Evolutionary conservation across 768 basidiomycete genomes (phyloP).

Genomic region (Pisolithus sp.): DNA sequence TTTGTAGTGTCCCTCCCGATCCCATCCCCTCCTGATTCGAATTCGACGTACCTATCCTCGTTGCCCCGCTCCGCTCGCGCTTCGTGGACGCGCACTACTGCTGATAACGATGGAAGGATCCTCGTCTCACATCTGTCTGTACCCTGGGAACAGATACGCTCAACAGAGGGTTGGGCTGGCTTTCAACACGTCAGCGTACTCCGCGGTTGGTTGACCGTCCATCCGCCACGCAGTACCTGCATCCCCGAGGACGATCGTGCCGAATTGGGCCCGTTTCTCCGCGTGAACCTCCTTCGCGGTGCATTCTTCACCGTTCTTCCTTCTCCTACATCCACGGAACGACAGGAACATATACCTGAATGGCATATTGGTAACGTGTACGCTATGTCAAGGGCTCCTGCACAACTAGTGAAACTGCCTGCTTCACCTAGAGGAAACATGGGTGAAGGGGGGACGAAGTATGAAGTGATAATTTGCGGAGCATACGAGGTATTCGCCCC

Average conservation of each 20-base stretch:
- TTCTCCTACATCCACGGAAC: slow-evolving; percentile 23
- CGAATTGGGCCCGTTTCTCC: slow-evolving; percentile 38
- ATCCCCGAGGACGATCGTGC: neutral
- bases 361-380: slow-evolving; percentile 94
- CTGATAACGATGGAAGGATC: slow-evolving; percentile 42
- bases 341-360: slow-evolving; percentile 27
- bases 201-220: slow-evolving; percentile 54
- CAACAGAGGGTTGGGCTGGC: slow-evolving; percentile 81
- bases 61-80: slow-evolving; percentile 35
- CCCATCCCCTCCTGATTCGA: slow-evolving; percentile 1
- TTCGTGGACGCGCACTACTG: slow-evolving; percentile 45
- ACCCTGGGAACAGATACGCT: slow-evolving; percentile 61
- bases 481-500: slow-evolving; percentile 63
- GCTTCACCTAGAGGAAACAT: slow-evolving; percentile 30
- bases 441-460: slow-evolving; percentile 38
- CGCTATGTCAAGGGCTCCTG: slow-evolving; percentile 46
- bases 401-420: slow-evolving; percentile 46
- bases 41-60: slow-evolving; percentile 55
- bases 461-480: slow-evolving; percentile 69
- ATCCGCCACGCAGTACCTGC: slow-evolving; percentile 29
- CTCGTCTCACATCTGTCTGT: slow-evolving; percentile 60
- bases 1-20: slow-evolving; percentile 10
- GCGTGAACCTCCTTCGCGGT: slow-evolving; percentile 59
- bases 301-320: slow-evolving; percentile 73
- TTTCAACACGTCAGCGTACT: slow-evolving; percentile 76